Percentiles rank a stretch among this genome's conserved stretches.
These are phyloP conservation scores for Mycena amicta DNA, from an alignment of 768 basidiomycete species.

Conservation along the genomic window DNA sequence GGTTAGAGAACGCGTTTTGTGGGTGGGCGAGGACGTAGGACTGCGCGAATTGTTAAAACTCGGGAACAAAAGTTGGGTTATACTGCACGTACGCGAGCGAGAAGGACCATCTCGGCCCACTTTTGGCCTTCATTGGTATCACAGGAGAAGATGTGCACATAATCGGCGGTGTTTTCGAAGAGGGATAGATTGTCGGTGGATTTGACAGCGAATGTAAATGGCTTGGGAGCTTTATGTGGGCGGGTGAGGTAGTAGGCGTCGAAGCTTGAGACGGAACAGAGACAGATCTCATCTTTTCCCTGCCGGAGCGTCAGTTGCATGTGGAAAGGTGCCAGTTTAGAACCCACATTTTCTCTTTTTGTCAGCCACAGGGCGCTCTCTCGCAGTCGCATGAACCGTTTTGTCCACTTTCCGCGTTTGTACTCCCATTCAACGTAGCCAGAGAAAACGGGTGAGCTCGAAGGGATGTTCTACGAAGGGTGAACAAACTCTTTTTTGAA, in stretches of 20 bases:
- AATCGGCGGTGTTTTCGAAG: slow-evolving; percentile 89
- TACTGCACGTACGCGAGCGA: slow-evolving; percentile 70
- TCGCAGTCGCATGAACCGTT: slow-evolving; percentile 85
- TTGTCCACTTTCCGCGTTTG: slow-evolving; percentile 95
- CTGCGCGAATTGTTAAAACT: slow-evolving; percentile 37
- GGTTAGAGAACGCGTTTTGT: slow-evolving; percentile 27
- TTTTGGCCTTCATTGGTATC: slow-evolving; percentile 68
- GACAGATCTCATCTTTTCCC: slow-evolving; percentile 81
- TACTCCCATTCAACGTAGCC: slow-evolving; percentile 86
- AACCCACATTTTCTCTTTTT: slow-evolving; percentile 82
- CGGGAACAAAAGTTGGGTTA: not conserved
- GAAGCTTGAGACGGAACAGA: slow-evolving; percentile 88
- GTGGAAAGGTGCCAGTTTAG: not conserved
- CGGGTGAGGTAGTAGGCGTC: slow-evolving; percentile 85
- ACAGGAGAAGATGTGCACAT: slow-evolving; percentile 84
- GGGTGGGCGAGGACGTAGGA: slow-evolving; percentile 84
- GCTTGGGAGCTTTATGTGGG: slow-evolving; percentile 78
- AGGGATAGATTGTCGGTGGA: slow-evolving; percentile 83
- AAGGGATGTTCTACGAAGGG: slow-evolving; percentile 39
- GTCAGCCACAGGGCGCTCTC: slow-evolving; percentile 87
- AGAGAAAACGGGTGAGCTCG: slow-evolving; percentile 48
- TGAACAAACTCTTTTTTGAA: slow-evolving; percentile 11
- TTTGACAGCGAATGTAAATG: slow-evolving; percentile 84
- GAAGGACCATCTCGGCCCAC: slow-evolving; percentile 80
- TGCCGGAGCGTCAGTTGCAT: slow-evolving; percentile 31